Evolutionary conservation across 1,284 basidiomycete species (phyloP).

Genomic region (Ustilago trichophora): DNA sequence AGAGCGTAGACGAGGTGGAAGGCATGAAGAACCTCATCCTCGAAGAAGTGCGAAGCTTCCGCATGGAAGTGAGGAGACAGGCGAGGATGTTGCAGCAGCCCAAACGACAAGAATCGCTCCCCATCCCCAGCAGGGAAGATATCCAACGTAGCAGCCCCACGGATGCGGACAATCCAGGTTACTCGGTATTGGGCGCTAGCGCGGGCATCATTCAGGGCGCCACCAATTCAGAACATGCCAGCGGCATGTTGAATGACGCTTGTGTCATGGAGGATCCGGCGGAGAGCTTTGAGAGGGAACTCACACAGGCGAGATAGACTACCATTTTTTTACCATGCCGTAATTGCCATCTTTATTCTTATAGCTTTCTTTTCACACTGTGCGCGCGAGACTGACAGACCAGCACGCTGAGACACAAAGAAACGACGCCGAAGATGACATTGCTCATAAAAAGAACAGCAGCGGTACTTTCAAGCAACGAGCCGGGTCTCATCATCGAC

Average conservation of each 20-base stretch:
- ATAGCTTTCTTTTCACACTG: neutral
- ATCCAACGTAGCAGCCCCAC: slow-evolving; percentile 51
- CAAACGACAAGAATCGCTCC: slow-evolving; percentile 41
- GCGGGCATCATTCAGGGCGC: slow-evolving; percentile 51
- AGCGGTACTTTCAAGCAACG: slow-evolving; percentile 21
- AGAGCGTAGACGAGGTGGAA: slow-evolving; percentile 92
- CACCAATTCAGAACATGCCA: slow-evolving; percentile 30
- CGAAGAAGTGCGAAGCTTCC: slow-evolving; percentile 89
- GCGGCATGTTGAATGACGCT: slow-evolving; percentile 48
- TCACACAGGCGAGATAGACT: slow-evolving; percentile 28
- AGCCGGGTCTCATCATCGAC: slow-evolving; percentile 22
- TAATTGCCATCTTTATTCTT: neutral
- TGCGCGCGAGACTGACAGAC: too few species aligned
- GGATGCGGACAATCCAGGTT: slow-evolving; percentile 25
- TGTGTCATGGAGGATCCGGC: slow-evolving; percentile 60
- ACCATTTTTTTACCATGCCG: too few species aligned
- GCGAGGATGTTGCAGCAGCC: slow-evolving; percentile 46
- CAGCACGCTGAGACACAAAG: too few species aligned
- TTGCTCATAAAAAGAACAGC: too few species aligned
- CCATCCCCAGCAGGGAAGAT: slow-evolving; percentile 61
- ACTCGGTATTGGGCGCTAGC: slow-evolving; percentile 48
- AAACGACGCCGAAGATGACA: too few species aligned
- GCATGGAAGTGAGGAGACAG: slow-evolving; percentile 79
- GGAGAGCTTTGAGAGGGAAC: slow-evolving; percentile 44
- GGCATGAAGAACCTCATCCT: slow-evolving; percentile 97